phyloP scores from a whole-genome alignment of 1,284 basidiomycete genomes.

The Garcileccinum viscosum region DNA sequence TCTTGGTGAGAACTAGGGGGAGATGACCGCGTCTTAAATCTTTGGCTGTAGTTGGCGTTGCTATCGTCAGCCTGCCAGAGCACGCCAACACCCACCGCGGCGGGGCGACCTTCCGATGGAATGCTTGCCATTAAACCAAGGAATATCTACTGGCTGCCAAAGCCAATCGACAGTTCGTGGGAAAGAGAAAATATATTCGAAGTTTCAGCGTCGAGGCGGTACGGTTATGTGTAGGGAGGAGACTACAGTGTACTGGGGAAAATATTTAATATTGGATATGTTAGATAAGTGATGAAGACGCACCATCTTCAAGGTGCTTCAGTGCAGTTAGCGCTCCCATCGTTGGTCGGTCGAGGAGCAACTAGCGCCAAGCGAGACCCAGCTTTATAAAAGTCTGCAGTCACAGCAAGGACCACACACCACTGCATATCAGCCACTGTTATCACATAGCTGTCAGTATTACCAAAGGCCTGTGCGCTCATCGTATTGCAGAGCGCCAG shows the following conservation, averaged over 20 bases:
- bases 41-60: not conserved
- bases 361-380: not conserved
- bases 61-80: constrained; percentile 19
- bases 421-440: constrained; percentile 13
- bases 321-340: not conserved
- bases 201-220: not conserved
- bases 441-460: constrained; percentile 1
- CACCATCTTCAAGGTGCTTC: constrained; percentile 6
- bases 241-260: not conserved
- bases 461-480: not conserved
- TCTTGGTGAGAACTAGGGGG: not conserved
- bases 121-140: not conserved
- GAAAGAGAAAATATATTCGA: constrained; percentile 6
- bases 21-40: constrained; percentile 9
- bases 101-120: not conserved
- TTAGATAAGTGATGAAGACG: not conserved
- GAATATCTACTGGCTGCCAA: constrained; percentile 13
- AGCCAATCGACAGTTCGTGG: constrained; percentile 12
- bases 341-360: not conserved
- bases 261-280: not conserved
- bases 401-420: constrained; percentile 28
- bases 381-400: not conserved
- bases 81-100: not conserved
- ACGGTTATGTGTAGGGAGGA: not conserved
- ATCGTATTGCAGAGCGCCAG: not conserved